Evolutionary conservation across 345 rosid genomes (phyloP), one percentile per base, ranked within the genome.

Genomic region (Dipteronia sinensis): DNA sequence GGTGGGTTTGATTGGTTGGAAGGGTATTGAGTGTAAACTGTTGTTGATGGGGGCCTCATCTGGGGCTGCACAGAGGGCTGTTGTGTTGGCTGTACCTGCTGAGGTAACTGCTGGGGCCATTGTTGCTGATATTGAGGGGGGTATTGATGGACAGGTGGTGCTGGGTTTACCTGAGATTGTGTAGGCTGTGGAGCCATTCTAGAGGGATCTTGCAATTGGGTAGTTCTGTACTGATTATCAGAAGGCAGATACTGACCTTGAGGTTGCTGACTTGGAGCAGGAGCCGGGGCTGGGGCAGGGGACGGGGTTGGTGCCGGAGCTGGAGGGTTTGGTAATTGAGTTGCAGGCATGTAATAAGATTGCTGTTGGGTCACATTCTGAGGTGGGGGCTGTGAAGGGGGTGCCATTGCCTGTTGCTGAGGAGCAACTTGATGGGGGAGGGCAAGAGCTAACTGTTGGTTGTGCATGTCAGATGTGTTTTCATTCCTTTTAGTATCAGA

Each of bases 391-490:
- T 90, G 96, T 22, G 88, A 22, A 3, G 80, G 89, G 20, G 85
- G 87, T 6, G 82, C 82, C 80, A 84, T 86, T 19, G 83, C 72
- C 70, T 81, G 94, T 78, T 90, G 99, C 68, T 86, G 95, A 16
- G 90, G 89, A 25, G 90, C 74, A 63, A 96, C 85, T 82, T 96
- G 98, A 82, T 88, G 97, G 19, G 98, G 98, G 42, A 97, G 83
- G 79, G 95, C 98, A 71, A 97, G 90, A 82, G 94, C 99, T 79
- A 97, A 83, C 77, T 94, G 98, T 78, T 94, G 95, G 79, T 89
- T 93, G 22, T 85, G 88, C 70, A 84, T 70, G 76, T 94, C 97
- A 74, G 93, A 72, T 69, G 85, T 1, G 74, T 81, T 87, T 7
- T 97, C 98, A 29, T 71, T 74, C 78, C 85, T 91, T 77, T 88